Evolutionary conservation across 768 basidiomycete species (phyloP), one percentile per base, ranked within the genome.

Genomic region (Lanmaoa pseudosensibilis): DNA sequence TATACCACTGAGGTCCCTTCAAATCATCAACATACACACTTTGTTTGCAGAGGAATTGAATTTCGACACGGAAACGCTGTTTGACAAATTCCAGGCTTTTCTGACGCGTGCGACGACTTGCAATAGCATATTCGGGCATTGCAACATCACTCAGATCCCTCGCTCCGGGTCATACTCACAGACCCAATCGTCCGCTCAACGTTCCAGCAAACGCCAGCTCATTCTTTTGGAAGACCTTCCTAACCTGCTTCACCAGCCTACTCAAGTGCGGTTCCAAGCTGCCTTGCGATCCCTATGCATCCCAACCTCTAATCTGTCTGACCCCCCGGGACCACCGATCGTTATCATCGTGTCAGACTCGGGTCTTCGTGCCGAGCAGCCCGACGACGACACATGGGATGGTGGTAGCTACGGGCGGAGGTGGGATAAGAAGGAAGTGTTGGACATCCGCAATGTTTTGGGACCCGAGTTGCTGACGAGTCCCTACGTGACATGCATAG

Each of bases 171-270:
- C 54, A 46, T 25, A 7, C 32, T 63, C 55, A 13, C 55, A 53
- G 27, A 15, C 43, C 23, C 55, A 27, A 37, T 18, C 54, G 19
- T 40, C 54, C 11, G 15, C 45, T 2, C 57, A 43, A 19, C 48
- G 33, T 54, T 47, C 54, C 30, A 51, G 57, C 48, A 74, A 73
- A 60, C 80, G 79, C 0, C 84, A 85, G 34, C 66, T 95, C 7
- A 80, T 98, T 50, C 83, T 98, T 5, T 76, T 97, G 9, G 92
- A 95, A 72, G 90, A 95, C 54, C 80, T 99, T 1, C 97, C 96
- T 0, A 98, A 98, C 67, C 83, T 98, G 52, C 75, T 92, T 5
- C 92, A 94, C 72, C 70, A 75, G 6, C 74, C 78, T 23, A 91
- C 87, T 0, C 87, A 85, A 64, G 72, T 75, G 15, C 80, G 82